A percentile compares a stretch with the other conserved stretches of the same genome.
These are phyloP conservation scores for Phytomonas sp. DNA, from an alignment of 208 protist genomes.

Conservation along the genomic window DNA sequence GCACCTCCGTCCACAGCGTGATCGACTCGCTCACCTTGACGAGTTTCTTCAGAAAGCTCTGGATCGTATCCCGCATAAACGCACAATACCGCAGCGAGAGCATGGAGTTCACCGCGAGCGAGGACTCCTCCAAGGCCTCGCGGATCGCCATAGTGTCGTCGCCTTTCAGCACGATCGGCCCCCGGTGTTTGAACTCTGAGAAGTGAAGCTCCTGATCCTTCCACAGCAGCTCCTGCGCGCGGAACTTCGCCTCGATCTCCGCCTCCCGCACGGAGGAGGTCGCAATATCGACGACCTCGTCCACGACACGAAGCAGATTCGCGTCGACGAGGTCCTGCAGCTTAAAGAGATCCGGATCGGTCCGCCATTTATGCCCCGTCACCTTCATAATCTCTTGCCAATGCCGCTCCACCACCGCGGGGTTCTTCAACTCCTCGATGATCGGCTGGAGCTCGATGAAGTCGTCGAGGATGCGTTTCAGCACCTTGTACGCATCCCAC, in stretches of 20 bases:
- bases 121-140: conserved; percentile 93
- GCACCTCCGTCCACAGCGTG: conserved; percentile 89
- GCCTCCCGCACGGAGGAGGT: conserved; percentile 92
- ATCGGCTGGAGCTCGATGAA: conserved; percentile 93
- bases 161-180: conserved; percentile 90
- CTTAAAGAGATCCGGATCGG: conserved; percentile 91
- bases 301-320: conserved; percentile 74
- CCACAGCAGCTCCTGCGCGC: conserved; percentile 87
- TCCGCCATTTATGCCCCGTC: conserved; percentile 81
- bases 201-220: conserved; percentile 92
- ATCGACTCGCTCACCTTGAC: conserved; percentile 90
- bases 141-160: conserved; percentile 85
- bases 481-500: conserved; percentile 92
- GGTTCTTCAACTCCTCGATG: conserved; percentile 90
- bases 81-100: conserved; percentile 90
- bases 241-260: conserved; percentile 94
- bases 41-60: conserved; percentile 88
- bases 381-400: conserved; percentile 94
- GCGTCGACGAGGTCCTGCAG: conserved; percentile 90
- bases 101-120: conserved; percentile 92
- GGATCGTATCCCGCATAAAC: conserved; percentile 90
- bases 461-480: conserved; percentile 93
- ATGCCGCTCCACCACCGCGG: conserved; percentile 90
- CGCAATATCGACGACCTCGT: conserved; percentile 95
- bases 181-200: conserved; percentile 91